A percentile compares a stretch with the other conserved stretches of the same genome.
Conservation (phyloP, 2,329 filamentous ascomycete genomes). For the Lasiodiplodia theobromae region DNA sequence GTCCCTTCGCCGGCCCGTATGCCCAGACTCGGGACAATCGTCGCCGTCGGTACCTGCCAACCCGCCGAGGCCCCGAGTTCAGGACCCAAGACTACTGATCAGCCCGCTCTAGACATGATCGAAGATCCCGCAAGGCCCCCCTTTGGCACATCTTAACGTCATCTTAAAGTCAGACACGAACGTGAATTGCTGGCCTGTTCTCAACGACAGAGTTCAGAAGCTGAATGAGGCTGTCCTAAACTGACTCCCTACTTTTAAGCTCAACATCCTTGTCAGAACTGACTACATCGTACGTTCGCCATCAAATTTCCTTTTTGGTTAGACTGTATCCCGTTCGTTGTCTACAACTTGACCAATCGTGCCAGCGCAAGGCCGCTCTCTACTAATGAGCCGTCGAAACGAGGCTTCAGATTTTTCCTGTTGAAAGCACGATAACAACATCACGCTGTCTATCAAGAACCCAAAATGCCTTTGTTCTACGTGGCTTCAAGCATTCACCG, state of each 20-base stretch:
- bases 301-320: not conserved
- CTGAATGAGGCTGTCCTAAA: not conserved
- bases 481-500: not conserved
- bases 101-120: not conserved
- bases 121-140: not conserved
- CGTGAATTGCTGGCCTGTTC: not conserved
- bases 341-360: too few relatives aligned
- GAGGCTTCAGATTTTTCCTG: too few relatives aligned
- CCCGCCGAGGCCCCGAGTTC: constrained; percentile 4
- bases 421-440: not conserved
- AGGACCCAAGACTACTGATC: not conserved
- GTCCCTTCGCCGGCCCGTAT: not conserved
- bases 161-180: not conserved
- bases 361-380: too few relatives aligned
- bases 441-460: not conserved
- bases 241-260: not conserved
- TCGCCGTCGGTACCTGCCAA: not conserved
- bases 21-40: not conserved
- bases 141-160: not conserved
- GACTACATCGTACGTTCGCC: not conserved
- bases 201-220: not conserved
- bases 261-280: not conserved
- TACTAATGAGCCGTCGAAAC: too few relatives aligned
- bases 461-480: not conserved
- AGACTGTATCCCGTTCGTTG: too few relatives aligned